Evolutionary conservation across 495 filamentous ascomycete genomes (phyloP).

Genomic region (Aspergillus sclerotioniger): DNA sequence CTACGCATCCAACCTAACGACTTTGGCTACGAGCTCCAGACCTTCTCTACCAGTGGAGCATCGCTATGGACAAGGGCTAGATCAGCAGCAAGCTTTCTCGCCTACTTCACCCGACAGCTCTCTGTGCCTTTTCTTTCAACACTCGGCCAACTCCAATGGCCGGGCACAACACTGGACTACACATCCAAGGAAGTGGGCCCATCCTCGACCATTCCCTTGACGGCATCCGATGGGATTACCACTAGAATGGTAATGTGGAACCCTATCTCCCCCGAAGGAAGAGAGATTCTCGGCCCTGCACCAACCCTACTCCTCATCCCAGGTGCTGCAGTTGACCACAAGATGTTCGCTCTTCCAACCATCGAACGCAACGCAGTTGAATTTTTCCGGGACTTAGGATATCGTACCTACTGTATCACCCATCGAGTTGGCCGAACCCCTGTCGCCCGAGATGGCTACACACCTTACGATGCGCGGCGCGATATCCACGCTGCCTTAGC

Average conservation of each 20-base stretch:
- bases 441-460: conserved; percentile 4
- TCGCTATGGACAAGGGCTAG: not conserved
- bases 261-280: not conserved
- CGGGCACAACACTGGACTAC: not conserved
- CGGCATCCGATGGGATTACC: not conserved
- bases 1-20: not conserved
- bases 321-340: conserved; percentile 5
- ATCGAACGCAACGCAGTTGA: conserved; percentile 1
- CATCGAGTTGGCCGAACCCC: not conserved
- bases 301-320: conserved; percentile 4
- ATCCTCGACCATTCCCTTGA: not conserved
- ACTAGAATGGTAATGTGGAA: conserved; percentile 9
- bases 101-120: not conserved
- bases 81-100: not conserved
- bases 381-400: not conserved
- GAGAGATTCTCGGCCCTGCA: not conserved
- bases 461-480: not conserved
- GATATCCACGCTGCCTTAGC: conserved; percentile 6
- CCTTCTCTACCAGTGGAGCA: not conserved
- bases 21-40: not conserved
- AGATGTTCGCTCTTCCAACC: not conserved
- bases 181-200: not conserved
- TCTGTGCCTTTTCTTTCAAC: not conserved
- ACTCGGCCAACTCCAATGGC: not conserved
- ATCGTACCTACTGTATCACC: conserved; percentile 1